phyloP scores from a whole-genome alignment of 75 land plant species.

The Picea sitchensis region DNA sequence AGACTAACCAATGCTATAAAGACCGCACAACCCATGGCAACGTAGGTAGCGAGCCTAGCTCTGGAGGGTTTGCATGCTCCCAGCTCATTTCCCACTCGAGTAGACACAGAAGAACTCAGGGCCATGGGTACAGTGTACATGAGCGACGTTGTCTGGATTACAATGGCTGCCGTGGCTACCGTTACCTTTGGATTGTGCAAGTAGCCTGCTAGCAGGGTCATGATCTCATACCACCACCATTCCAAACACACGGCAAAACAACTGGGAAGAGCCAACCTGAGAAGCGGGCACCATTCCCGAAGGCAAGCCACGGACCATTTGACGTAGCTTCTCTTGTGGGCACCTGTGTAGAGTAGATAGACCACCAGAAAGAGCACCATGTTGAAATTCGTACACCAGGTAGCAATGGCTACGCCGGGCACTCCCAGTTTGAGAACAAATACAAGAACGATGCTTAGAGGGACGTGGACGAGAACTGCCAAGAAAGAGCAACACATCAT shows the following conservation, averaged over 20 bases:
- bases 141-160: constrained; percentile 83
- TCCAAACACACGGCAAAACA: constrained; percentile 76
- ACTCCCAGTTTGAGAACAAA: constrained; percentile 34
- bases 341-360: constrained; percentile 27
- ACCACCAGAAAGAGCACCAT: constrained; percentile 25
- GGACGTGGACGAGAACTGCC: constrained; percentile 35
- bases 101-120: constrained; percentile 54
- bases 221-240: constrained; percentile 96
- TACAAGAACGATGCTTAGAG: constrained; percentile 26
- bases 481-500: constrained; percentile 41
- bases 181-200: constrained; percentile 45
- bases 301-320: constrained; percentile 25
- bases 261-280: constrained; percentile 61
- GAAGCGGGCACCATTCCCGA: constrained; percentile 46
- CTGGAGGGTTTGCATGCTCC: constrained; percentile 57
- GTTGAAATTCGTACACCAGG: constrained; percentile 37
- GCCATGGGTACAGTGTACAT: constrained; percentile 78
- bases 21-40: constrained; percentile 46
- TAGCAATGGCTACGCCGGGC: constrained; percentile 36
- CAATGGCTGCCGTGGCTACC: constrained; percentile 68
- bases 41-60: constrained; percentile 52
- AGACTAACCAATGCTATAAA: constrained; percentile 35
- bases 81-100: constrained; percentile 83
- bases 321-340: constrained; percentile 19
- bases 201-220: constrained; percentile 70